Base-by-base conservation (phyloP, 805 yeast genomes). In the Cyberlindnera xishuangbannaensis region DNA sequence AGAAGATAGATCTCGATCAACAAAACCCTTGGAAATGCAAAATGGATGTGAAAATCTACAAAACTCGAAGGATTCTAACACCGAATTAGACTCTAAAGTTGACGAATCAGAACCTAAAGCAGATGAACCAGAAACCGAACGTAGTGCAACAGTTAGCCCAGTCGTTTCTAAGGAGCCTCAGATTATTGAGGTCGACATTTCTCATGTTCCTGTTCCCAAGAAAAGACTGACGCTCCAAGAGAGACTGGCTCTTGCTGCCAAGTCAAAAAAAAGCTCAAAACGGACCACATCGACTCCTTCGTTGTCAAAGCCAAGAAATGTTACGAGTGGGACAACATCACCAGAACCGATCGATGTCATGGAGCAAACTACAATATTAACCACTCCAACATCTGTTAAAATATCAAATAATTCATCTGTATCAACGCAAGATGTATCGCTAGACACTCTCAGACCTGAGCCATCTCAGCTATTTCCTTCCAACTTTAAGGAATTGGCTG, bases 201-300 rank as follows among this genome's bases (percentile, higher is more conserved):
- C n/a, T n/a, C n/a, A n/a, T n/a, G n/a, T n/a, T n/a, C n/a, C n/a
- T n/a, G n/a, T n/a, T n/a, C 57, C 66, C 19, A 68, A 65, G 44
- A 81, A 80, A 53, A 66, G 88, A 41, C 60, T 84, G 14, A 78
- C 95, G 0, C 64, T 90, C 45, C 94, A 85, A 49, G 95, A 88
- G 49, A 67, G 97, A 40, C 65, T 88, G 33, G 94, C 92, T 2
- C 58, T 77, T 41, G 96, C 96, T 1, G 86, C 95, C 6, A 67
- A 72, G 41, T 49, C 58, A 27, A 61, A 61, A 24, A 31, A 56
- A 45, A 38, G 40, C 1, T 18, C 53, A 30, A 48, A 48, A 40
- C 36, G 50, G 39, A 40, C 36, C n/a, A 18, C 40, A 4, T 44
- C 52, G 9, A 30, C 54, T 6, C 28, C 36, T 4, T 11, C 18